Evolutionary conservation across 1,284 basidiomycete genomes (phyloP).

Genomic region (Trichosporon ovoides): DNA sequence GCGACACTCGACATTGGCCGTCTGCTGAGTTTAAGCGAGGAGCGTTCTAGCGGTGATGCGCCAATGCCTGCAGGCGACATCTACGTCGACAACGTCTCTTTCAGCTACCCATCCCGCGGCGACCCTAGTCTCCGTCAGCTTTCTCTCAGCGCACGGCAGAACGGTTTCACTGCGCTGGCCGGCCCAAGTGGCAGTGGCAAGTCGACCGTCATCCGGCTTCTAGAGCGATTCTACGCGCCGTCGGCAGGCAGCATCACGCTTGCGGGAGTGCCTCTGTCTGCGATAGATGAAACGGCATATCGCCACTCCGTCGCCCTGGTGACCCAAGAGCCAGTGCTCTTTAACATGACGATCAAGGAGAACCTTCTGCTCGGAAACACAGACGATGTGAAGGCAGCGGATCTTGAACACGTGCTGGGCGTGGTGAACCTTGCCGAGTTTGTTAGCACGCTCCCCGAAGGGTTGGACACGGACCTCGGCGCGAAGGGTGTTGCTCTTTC

Average conservation of each 20-base stretch:
- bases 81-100: constrained; percentile 72
- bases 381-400: not conserved
- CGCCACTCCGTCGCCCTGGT: not conserved
- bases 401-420: not conserved
- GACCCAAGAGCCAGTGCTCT: not conserved
- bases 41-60: not conserved
- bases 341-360: not conserved
- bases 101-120: constrained; percentile 78
- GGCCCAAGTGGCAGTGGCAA: constrained; percentile 86
- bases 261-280: constrained; percentile 54
- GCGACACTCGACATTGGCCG: not conserved
- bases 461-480: not conserved
- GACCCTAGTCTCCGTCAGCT: constrained; percentile 50
- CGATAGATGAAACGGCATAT: not conserved
- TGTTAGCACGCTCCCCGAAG: not conserved
- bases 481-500: constrained; percentile 49
- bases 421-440: not conserved
- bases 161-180: not conserved
- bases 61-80: constrained; percentile 44
- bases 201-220: constrained; percentile 79
- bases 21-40: not conserved
- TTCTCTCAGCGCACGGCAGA: not conserved
- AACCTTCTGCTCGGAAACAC: not conserved
- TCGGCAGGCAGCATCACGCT: constrained; percentile 72
- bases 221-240: constrained; percentile 91